phyloP scores from a whole-genome alignment of 2,329 filamentous ascomycete genomes.

The Berkeleyomyces rouxiae region DNA sequence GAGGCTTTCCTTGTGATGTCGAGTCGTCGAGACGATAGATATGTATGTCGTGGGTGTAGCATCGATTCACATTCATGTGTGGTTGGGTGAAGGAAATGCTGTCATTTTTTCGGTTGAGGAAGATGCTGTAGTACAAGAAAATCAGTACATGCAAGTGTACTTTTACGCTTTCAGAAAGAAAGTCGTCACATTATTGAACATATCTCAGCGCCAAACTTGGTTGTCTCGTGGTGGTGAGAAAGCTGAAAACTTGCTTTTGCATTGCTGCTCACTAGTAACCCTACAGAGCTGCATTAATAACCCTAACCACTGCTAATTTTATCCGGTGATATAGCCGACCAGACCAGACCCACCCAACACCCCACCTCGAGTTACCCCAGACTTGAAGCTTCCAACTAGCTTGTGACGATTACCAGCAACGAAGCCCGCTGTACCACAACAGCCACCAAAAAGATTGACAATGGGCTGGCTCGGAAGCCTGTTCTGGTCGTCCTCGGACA shows the following conservation, averaged over 20 bases:
- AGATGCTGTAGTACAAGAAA: too few relatives aligned
- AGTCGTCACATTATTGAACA: neutral
- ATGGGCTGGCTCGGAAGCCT: slow-evolving; percentile 45
- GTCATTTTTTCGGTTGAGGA: too few relatives aligned
- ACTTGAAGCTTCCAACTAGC: neutral
- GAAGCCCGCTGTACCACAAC: neutral
- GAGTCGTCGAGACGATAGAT: neutral
- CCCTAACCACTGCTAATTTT: neutral
- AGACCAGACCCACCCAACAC: neutral
- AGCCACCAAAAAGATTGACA: slow-evolving; percentile 10
- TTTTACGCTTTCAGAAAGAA: too few relatives aligned
- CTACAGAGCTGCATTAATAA: neutral
- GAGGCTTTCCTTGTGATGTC: neutral
- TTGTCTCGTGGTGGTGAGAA: too few relatives aligned
- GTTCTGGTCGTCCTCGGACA: slow-evolving; percentile 27
- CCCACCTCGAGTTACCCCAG: neutral
- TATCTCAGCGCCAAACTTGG: neutral
- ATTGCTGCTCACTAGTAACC: neutral
- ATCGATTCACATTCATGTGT: neutral
- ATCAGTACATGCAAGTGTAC: too few relatives aligned
- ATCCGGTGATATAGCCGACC: neutral
- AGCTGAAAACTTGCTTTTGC: too few relatives aligned
- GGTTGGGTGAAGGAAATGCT: too few relatives aligned
- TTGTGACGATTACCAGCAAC: neutral
- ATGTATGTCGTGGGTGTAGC: neutral